Evolutionary conservation across 306 rosid genomes (phyloP).

Genomic region (Corylus heterophylla): DNA sequence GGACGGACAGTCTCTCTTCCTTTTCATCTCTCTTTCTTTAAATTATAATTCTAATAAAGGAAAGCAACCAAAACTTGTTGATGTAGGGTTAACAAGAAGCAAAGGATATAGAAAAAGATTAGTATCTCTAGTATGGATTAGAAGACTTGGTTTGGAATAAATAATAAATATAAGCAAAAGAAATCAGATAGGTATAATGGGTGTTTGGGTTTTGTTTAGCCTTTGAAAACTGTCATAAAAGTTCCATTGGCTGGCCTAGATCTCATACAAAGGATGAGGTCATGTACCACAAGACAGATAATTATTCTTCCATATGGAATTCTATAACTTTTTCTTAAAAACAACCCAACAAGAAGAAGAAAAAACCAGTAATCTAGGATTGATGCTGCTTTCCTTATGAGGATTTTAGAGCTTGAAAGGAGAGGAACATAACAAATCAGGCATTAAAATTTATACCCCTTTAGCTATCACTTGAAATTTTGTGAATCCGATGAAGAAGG

Average conservation of each 20-base stretch:
- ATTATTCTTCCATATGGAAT: constrained; percentile 17
- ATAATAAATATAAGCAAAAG: constrained; percentile 22
- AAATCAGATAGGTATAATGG: constrained; percentile 24
- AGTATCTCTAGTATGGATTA: constrained; percentile 20
- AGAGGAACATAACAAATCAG: not conserved
- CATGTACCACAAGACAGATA: constrained; percentile 1
- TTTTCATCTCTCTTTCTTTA: too few relatives aligned
- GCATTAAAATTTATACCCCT: not conserved
- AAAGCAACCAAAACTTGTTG: constrained; percentile 1
- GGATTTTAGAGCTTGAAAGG: constrained; percentile 40
- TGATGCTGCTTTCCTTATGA: not conserved
- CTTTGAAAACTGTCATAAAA: constrained; percentile 4
- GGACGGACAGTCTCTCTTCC: too few relatives aligned
- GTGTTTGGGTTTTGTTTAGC: constrained; percentile 25
- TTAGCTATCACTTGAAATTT: not conserved
- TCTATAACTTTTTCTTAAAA: not conserved
- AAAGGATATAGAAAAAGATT: constrained; percentile 18
- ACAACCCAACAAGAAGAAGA: not conserved
- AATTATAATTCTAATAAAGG: too few relatives aligned
- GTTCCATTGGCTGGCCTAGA: constrained; percentile 25
- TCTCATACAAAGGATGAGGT: constrained; percentile 22
- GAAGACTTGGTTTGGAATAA: constrained; percentile 22
- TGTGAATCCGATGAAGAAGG: constrained; percentile 21
- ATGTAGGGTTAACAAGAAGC: constrained; percentile 32
- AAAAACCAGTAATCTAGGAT: too few relatives aligned